A percentile compares a stretch with the other conserved stretches of the same genome.
Evolutionary conservation across 192 early-diverging fungal species (phyloP).

Genomic region (Backusella macrospora): DNA sequence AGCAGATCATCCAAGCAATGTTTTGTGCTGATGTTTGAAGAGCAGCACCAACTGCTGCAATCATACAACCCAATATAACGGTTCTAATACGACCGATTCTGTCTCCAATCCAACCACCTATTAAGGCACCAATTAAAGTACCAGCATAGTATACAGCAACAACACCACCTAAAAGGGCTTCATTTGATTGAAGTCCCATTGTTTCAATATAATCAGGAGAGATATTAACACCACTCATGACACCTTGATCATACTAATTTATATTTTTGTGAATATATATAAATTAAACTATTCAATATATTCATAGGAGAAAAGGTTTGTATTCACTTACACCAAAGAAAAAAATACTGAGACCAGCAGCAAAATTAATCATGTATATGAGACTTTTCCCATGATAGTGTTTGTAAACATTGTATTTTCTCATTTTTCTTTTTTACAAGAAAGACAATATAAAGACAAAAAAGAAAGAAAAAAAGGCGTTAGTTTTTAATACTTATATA

Average conservation of each 20-base stretch:
- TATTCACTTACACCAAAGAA: slow-evolving; percentile 34
- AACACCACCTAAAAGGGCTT: slow-evolving; percentile 31
- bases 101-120: slow-evolving; percentile 41
- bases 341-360: slow-evolving; percentile 37
- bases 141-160: slow-evolving; percentile 37
- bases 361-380: slow-evolving; percentile 28
- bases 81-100: slow-evolving; percentile 37
- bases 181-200: slow-evolving; percentile 31
- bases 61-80: slow-evolving; percentile 21
- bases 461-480: background rate
- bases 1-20: slow-evolving; percentile 35
- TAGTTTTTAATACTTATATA: background rate
- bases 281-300: background rate
- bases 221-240: slow-evolving; percentile 35
- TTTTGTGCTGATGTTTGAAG: slow-evolving; percentile 38
- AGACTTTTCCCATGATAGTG: slow-evolving; percentile 7
- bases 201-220: slow-evolving; percentile 25
- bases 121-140: slow-evolving; percentile 34
- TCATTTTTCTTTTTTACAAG: background rate
- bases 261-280: background rate
- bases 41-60: slow-evolving; percentile 33
- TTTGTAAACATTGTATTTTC: background rate
- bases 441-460: background rate
- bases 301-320: background rate
- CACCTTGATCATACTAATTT: slow-evolving; percentile 38